Evolutionary conservation across 306 rosid species (phyloP).

Genomic region (Lathyrus tuberosus): DNA sequence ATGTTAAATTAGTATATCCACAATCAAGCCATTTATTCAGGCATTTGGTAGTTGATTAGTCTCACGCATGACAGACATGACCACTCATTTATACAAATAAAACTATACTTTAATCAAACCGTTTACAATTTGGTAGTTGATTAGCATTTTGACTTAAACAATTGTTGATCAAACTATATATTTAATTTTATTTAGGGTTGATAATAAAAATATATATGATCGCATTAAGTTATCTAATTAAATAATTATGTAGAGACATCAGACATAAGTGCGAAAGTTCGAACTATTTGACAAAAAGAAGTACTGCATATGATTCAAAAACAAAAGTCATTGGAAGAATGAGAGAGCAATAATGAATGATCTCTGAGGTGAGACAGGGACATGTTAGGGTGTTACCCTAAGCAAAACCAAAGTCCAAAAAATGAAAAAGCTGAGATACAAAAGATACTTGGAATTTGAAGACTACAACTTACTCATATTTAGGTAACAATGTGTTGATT

Average conservation of each 20-base stretch:
- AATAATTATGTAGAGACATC: no score
- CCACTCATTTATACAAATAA: conserved; percentile 40
- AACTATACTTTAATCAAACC: no score
- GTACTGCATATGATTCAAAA: no score
- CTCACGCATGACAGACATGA: conserved; percentile 65
- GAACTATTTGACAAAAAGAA: no score
- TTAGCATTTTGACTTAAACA: no score
- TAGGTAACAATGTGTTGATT: conserved; percentile 34
- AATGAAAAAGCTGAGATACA: conserved; percentile 21
- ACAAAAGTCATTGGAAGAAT: conserved; percentile 36
- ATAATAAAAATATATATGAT: no score
- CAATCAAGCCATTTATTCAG: conserved; percentile 42
- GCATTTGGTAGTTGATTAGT: conserved; percentile 40
- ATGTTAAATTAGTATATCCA: background rate
- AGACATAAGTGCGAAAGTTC: no score
- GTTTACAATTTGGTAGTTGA: no score
- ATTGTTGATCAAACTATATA: no score
- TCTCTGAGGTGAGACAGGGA: conserved; percentile 32
- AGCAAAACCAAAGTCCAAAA: conserved; percentile 18
- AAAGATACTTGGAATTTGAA: conserved; percentile 33
- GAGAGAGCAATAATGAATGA: conserved; percentile 42
- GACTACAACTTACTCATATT: conserved; percentile 42
- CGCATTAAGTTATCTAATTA: no score
- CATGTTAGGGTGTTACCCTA: conserved; percentile 20
- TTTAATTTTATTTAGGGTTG: no score